Base-by-base conservation (phyloP, 106 monocot genomes). In the Cymbidium sinense region DNA sequence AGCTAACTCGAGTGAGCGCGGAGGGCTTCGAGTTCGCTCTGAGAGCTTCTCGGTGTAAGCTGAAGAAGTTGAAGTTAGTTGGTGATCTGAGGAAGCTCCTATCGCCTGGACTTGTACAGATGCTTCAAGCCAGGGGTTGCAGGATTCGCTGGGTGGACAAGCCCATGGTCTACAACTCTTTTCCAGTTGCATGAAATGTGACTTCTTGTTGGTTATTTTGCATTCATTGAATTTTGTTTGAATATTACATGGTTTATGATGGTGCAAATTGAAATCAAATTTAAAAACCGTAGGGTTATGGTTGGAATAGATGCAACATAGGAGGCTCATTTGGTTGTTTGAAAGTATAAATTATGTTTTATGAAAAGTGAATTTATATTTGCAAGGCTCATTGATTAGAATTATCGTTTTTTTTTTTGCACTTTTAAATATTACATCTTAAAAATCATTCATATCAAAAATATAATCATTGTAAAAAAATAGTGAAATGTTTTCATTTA, bases 21-120 rank as follows among this genome's bases (percentile, higher is more conserved):
- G 81, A 91, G 41, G 91, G 88, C 28, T 84, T 87, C 15, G 93
- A 93, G 78, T 62, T 88, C 33, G 91, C 86, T 4, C 75, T 96
- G 33, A 84, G 86, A 43, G 79, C 89, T 9, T 77, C 85, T 0
- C 70, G 83, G n/a, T 84, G 87, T 13, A 84, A 78, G 77, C 75
- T 96, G 77, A 93, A 91, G 93, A 96, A 96, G 78, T 47, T 96
- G 89, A 96, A 96, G 83, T 44, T 96, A 77, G 73, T 81, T 5
- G 64, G 44, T 27, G 75, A 74, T 10, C 64, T 89, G 65, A 79
- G 70, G 76, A 19, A 83, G 33, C 58, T 93, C 13, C 85, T 96
- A 15, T 89, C 93, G 0, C 84, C 89, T 0, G 83, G 33, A 23
- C 37, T 91, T 23, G 69, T 96, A 27, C 87, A 85, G 73, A 86